phyloP scores from a whole-genome alignment of 805 yeast genomes.

The Ogataea sp. region DNA sequence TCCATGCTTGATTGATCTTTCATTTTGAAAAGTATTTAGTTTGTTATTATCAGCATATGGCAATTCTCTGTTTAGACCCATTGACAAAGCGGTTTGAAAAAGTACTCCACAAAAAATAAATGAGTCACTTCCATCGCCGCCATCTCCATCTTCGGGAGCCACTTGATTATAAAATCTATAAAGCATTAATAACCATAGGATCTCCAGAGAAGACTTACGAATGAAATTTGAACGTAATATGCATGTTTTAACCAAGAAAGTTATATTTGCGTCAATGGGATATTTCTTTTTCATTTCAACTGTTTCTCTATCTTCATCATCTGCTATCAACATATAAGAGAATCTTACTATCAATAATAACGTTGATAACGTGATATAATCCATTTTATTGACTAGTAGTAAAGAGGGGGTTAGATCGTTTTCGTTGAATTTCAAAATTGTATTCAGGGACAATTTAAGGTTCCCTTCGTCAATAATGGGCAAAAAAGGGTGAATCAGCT shows the following conservation, averaged over 20 bases:
- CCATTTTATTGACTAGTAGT: slow-evolving; percentile 7
- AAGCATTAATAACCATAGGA: slow-evolving; percentile 36
- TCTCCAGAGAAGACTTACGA: slow-evolving; percentile 33
- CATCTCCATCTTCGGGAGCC: slow-evolving; percentile 41
- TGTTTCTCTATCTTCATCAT: slow-evolving; percentile 9
- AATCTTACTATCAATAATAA: slow-evolving; percentile 20
- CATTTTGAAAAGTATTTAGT: background rate
- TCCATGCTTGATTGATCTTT: background rate
- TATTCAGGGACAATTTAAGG: slow-evolving; percentile 25
- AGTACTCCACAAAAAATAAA: slow-evolving; percentile 31
- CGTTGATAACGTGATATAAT: slow-evolving; percentile 16
- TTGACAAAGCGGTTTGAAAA: slow-evolving; percentile 33
- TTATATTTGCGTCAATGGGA: slow-evolving; percentile 32
- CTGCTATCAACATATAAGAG: slow-evolving; percentile 15
- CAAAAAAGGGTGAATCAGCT: slow-evolving; percentile 33
- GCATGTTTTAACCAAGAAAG: slow-evolving; percentile 30
- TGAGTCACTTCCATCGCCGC: slow-evolving; percentile 33
- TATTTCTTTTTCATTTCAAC: slow-evolving; percentile 9
- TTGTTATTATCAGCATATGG: background rate
- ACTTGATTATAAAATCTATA: slow-evolving; percentile 36
- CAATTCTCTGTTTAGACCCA: slow-evolving; percentile 40
- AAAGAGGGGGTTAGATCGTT: slow-evolving; percentile 3
- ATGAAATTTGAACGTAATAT: slow-evolving; percentile 31
- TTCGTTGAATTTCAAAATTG: slow-evolving; percentile 20
- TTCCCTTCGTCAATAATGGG: slow-evolving; percentile 36